Base-by-base conservation (phyloP, 2,329 filamentous ascomycete species). In the Penicillium sp. region DNA sequence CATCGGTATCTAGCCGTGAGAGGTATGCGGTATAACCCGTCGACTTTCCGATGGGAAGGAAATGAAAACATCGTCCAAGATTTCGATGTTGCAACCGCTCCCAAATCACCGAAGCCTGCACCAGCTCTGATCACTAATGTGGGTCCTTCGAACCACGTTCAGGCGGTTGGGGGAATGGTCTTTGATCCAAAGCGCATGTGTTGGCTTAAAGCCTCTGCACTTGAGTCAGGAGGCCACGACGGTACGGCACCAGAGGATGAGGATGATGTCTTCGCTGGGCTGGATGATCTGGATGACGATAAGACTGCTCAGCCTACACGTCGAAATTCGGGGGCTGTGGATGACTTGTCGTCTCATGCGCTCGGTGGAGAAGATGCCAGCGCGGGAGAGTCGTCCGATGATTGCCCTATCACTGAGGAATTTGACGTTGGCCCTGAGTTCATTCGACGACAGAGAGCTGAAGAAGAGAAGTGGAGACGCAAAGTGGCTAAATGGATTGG, bases 401-500 rank as follows among this genome's bases (percentile, higher is more conserved):
- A 93, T 70, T 94, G 91, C 84, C 86, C 91, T 51, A 90, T 97
- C 13, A 92, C 92, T 54, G 95, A 99, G 76, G 95, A 99, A 73
- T 99, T 99, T 69, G 95, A 99, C 72, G 92, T 99, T 56, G 95
- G 95, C 0, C 95, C 94, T 3, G 92, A 96, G 74, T 99, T 98
- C 72, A 88, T 98, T 63, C 85, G 89, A 68, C 84, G 93, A 63
- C 94, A 98, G 72, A 85, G 90, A 60, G 92, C 94, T 70, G 95
- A 99, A 77, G 95, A 99, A 78, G 89, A 91, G 50, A 85, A 91
- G 61, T 99, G 95, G 95, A 85, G 89, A 66, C 88, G 88, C 74
- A 94, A 93, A 78, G 94, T 94, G 66, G 89, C 90, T 72, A 88
- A 86, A 69, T 99, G 95, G 95, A 85, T 94, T 63, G 84, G 84